Conservation (phyloP, 768 basidiomycete species). For the Podaxis pistillaris region DNA sequence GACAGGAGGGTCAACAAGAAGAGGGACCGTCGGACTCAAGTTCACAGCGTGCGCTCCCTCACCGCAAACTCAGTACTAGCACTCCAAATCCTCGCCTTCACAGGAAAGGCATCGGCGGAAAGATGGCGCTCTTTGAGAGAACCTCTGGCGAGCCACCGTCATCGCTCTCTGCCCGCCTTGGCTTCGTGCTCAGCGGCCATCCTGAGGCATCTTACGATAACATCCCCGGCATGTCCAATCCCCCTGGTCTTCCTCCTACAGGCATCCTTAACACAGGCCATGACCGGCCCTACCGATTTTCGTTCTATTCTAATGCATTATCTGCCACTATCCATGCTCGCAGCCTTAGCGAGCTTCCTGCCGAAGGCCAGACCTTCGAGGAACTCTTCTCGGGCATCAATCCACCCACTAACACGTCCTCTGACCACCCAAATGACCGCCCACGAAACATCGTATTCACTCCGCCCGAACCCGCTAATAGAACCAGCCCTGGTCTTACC, state of each 20-base stretch:
- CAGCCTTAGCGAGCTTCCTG: conserved; percentile 89
- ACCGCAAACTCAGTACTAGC: conserved; percentile 87
- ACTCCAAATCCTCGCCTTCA: conserved; percentile 62
- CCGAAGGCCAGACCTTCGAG: conserved; percentile 89
- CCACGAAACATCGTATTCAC: conserved; percentile 22
- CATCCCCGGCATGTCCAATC: conserved; percentile 21
- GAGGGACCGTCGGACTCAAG: conserved; percentile 21
- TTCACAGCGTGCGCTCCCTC: conserved; percentile 46
- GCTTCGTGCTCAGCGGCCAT: conserved; percentile 25
- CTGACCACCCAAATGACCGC: conserved; percentile 20
- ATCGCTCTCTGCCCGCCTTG: conserved; percentile 42
- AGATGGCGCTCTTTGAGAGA: conserved; percentile 88
- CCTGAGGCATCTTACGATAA: conserved; percentile 25
- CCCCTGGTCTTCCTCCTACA: conserved; percentile 20
- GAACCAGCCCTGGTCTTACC: conserved; percentile 4
- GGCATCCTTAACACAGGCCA: conserved; percentile 55
- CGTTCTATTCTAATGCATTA: conserved; percentile 94
- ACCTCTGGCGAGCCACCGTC: conserved; percentile 46
- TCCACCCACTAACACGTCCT: conserved; percentile 1
- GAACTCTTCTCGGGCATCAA: conserved; percentile 74
- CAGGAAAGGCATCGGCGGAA: conserved; percentile 66
- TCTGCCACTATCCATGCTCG: conserved; percentile 94
- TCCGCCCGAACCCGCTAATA: conserved; percentile 12
- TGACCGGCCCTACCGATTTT: conserved; percentile 94
- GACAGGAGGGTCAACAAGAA: conserved; percentile 13